Evolutionary conservation across 129 eudicot species (phyloP), one percentile per base, ranked within the genome.

Genomic region (Flaveria linearis): DNA sequence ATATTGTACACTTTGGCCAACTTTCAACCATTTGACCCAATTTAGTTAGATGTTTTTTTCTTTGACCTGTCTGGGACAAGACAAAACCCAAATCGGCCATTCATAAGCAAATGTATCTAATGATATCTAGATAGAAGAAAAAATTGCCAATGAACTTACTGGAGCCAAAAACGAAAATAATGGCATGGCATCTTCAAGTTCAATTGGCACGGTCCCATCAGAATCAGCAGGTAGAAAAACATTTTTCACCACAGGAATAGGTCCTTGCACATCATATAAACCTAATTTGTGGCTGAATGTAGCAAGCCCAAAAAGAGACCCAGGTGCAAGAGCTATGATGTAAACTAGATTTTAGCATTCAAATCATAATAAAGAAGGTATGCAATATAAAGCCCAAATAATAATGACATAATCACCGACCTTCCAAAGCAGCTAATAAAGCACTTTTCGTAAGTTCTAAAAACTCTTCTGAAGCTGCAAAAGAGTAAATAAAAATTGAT

Each of bases 141-240:
- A 51, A 66, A 56, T 58, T 26, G 42, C 45, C 33, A n/a, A 55
- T 5, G 18, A 72, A 78, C 96, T 81, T 85, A 94, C 98, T 47
- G 99, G 99, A 76, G 99, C 99, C 85, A 94, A 80, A 85, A 94
- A 94, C 15, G 96, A 91, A 81, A 86, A 83, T 81, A 94, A 76
- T 45, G 99, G 97, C 97, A 94, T 91, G 78, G 84, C 97, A 94
- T 94, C 99, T 80, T 91, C 96, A 76, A 94, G 97, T 71, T 91
- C 99, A 72, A 94, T 81, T 36, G 88, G 68, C 52, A 86, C 62
- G 71, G 85, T 86, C 50, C 84, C 85, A 43, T 94, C 97, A 39
- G 89, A 56, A 39, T 91, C 97, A 22, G 90, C 84, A 23, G 88
- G 90, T 61, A 94, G 82, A 69, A 94, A 94, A 25, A 91, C 91